These are phyloP conservation scores for Chaetomium sp. DNA, from an alignment of 2,329 filamentous ascomycete genomes.

Conservation along the genomic window DNA sequence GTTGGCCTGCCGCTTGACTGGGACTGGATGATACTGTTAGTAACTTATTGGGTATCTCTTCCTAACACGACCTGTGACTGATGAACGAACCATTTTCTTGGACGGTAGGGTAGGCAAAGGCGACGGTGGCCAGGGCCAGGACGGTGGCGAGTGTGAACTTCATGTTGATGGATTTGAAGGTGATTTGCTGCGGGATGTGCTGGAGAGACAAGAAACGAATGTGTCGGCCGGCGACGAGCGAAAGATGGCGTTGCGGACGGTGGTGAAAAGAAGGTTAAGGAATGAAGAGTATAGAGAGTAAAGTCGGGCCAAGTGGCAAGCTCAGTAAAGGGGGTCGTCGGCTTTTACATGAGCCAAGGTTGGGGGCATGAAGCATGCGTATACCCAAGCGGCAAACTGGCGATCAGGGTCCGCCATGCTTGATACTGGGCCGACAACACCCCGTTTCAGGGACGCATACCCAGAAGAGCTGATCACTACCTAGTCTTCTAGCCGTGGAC, in stretches of 20 bases:
- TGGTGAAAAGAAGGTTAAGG: constrained; percentile 14
- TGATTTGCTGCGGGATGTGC: constrained; percentile 7
- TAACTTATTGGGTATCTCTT: background rate
- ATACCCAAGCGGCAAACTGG: constrained; percentile 13
- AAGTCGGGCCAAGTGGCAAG: constrained; percentile 13
- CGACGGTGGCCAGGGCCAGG: constrained; percentile 41
- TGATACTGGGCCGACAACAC: constrained; percentile 15
- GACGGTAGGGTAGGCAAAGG: constrained; percentile 33
- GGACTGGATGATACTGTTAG: constrained; percentile 13
- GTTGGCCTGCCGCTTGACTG: constrained; percentile 26
- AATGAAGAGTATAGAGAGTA: constrained; percentile 12
- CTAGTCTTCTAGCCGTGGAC: constrained; percentile 1
- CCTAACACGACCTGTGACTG: background rate
- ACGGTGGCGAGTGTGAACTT: constrained; percentile 44
- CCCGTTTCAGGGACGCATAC: constrained; percentile 20
- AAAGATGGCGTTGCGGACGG: constrained; percentile 19
- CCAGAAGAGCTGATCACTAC: constrained; percentile 11
- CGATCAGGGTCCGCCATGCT: constrained; percentile 20
- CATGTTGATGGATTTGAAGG: constrained; percentile 40
- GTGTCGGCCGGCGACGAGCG: constrained; percentile 49
- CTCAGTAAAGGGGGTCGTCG: constrained; percentile 12
- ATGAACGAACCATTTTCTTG: constrained; percentile 24
- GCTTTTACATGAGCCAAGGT: background rate
- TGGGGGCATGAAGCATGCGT: constrained; percentile 25
- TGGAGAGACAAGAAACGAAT: constrained; percentile 26